Evolutionary conservation across 1,284 basidiomycete species (phyloP), one percentile per base, ranked within the genome.

Genomic region (Cryptococcus jaspeensis): DNA sequence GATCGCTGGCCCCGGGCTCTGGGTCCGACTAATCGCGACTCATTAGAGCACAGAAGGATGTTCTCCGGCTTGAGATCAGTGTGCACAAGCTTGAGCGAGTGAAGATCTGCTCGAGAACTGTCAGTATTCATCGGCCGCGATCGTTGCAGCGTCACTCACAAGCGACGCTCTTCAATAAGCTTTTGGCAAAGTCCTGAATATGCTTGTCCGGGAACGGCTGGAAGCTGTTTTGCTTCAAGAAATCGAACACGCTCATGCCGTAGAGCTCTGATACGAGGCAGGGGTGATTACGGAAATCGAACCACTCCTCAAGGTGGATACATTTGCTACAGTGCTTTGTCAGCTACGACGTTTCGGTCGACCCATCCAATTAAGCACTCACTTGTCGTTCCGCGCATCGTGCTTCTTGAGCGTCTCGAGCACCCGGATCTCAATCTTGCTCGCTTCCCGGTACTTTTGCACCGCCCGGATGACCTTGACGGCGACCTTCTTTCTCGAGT

Each of bases 11-110:
- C 56, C 47, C 69, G 59, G 36, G 66, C 68, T 51, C 72, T 59
- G 35, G 69, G 66, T 0, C 73, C 73, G 7, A 56, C 50, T 46
- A 71, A 41, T 52, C 64, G 83, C 1, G 72, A 88, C 62, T 90
- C 87, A 69, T 92, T 93, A 74, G 87, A 85, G 40, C 97, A 93
- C 50, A 99, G 84, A 43, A 99, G 82, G 57, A 99, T 98, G 77
- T 97, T 97, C 81, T 97, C 93, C 28, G 96, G 96, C 79, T 99
- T 99, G 58, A 99, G 84, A 81, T 99, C 96, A 42, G 96, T 99
- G 77, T 99, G 96, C 55, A 99, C 89, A 62, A 99, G 82, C 67
- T 88, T 87, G 54, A 95, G 82, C 61, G 90, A 85, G 74, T 99
- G 96, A 51, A 99, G 79, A 80, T 97, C 93, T 96, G 67, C 12